These are phyloP conservation scores for Stephania yunnanensis DNA, from an alignment of 164 flowering plant genomes.

Conservation along the genomic window DNA sequence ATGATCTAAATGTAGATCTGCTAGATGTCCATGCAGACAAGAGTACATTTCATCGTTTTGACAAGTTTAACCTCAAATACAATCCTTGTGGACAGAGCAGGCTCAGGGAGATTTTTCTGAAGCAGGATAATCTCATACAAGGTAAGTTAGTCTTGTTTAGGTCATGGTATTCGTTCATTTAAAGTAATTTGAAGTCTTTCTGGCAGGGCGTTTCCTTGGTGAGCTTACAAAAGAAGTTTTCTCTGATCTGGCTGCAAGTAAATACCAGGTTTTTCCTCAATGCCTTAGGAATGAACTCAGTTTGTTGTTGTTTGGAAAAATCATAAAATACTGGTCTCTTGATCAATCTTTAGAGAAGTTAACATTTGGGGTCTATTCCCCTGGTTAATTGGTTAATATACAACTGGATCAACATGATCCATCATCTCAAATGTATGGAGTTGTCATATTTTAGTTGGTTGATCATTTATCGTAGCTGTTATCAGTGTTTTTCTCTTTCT, in stretches of 20 bases:
- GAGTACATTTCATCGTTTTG: constrained; percentile 99
- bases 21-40: constrained; percentile 99
- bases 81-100: constrained; percentile 99
- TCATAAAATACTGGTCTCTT: constrained; percentile 5
- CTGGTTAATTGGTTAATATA: neutral
- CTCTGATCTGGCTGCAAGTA: constrained; percentile 80
- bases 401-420: neutral
- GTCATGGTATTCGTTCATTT: neutral
- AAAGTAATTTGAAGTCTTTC: neutral
- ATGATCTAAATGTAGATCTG: constrained; percentile 97
- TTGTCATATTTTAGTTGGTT: neutral
- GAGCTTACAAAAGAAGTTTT: constrained; percentile 96
- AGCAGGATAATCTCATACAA: constrained; percentile 97
- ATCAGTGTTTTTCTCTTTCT: neutral
- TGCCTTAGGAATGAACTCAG: neutral
- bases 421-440: neutral
- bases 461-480: neutral
- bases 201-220: constrained; percentile 83
- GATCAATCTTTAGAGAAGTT: neutral
- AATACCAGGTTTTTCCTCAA: constrained; percentile 71
- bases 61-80: constrained; percentile 97
- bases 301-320: constrained; percentile 3
- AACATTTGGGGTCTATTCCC: neutral
- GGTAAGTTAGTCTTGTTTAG: constrained; percentile 29
- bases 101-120: constrained; percentile 93